A percentile compares a stretch with the other conserved stretches of the same genome.
phyloP scores from a whole-genome alignment of 805 yeast genomes.

The Lipomyces kockii region DNA sequence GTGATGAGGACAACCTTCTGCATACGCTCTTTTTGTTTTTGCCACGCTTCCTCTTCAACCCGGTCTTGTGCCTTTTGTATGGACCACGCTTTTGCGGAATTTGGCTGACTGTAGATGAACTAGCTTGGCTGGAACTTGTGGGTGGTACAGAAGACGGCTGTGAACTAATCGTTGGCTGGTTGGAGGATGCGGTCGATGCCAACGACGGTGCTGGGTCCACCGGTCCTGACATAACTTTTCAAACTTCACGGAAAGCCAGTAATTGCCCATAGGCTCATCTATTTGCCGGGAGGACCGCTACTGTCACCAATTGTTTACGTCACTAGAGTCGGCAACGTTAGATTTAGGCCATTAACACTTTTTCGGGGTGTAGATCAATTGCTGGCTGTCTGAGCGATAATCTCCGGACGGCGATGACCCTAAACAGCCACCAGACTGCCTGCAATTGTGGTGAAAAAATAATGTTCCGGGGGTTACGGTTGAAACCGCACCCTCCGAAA shows the following conservation, averaged over 20 bases:
- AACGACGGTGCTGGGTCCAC: not conserved
- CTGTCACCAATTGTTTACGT: not conserved
- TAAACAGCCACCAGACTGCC: not conserved
- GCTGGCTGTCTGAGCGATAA: no score
- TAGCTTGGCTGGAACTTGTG: not conserved
- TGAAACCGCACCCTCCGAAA: no score
- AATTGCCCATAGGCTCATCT: not conserved
- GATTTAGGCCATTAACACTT: no score
- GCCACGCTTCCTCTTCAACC: slow-evolving; percentile 8
- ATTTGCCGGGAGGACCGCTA: not conserved
- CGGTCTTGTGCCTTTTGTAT: slow-evolving; percentile 10
- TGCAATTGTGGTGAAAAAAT: not conserved
- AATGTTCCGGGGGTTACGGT: no score
- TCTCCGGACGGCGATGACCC: no score
- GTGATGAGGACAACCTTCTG: not conserved
- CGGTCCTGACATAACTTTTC: not conserved
- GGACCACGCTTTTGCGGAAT: slow-evolving; percentile 9
- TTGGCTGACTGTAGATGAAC: slow-evolving; percentile 8
- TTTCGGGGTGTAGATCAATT: no score
- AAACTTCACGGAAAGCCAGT: not conserved
- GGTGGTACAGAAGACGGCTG: not conserved
- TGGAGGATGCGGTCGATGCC: not conserved
- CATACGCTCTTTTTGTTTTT: slow-evolving; percentile 17
- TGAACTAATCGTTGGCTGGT: not conserved
- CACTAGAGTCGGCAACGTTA: not conserved